These are phyloP conservation scores for Mycena rebaudengoi DNA, from an alignment of 768 basidiomycete species.

Conservation along the genomic window DNA sequence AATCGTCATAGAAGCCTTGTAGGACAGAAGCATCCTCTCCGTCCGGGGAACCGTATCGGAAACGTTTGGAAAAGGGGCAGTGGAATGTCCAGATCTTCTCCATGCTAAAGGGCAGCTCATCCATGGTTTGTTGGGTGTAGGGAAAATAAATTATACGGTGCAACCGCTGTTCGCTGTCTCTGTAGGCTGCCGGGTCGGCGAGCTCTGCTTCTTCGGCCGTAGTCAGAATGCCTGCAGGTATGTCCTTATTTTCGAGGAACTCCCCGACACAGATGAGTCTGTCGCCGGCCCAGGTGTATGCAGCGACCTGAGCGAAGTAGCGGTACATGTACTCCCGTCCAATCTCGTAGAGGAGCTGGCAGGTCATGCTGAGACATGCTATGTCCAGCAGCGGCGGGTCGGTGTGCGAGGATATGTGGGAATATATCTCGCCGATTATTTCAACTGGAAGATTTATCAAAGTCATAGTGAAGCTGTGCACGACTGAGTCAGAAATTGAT, in stretches of 20 bases:
- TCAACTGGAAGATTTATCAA: not conserved
- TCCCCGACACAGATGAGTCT: conserved; percentile 32
- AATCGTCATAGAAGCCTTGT: no score
- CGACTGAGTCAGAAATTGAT: no score
- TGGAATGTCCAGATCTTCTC: no score
- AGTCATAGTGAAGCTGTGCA: no score
- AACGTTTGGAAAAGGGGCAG: no score
- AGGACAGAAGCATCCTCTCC: no score
- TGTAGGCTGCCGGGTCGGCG: not conserved
- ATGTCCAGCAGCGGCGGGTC: not conserved
- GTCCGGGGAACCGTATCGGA: no score
- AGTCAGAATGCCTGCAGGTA: conserved; percentile 6
- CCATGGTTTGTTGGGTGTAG: no score
- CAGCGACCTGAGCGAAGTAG: not conserved
- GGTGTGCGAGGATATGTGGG: no score
- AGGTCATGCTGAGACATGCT: not conserved
- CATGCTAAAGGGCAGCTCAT: no score
- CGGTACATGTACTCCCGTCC: not conserved
- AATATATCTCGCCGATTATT: not conserved
- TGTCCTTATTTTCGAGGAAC: conserved; percentile 3
- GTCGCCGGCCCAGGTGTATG: conserved; percentile 29
- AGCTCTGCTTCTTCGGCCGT: not conserved
- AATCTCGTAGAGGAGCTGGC: conserved; percentile 12
- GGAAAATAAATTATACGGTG: no score
- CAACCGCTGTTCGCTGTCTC: not conserved